Percentiles rank a stretch among this genome's conserved stretches.
Evolutionary conservation across 1,284 basidiomycete species (phyloP).

Genomic region (Heterobasidion irregulare): DNA sequence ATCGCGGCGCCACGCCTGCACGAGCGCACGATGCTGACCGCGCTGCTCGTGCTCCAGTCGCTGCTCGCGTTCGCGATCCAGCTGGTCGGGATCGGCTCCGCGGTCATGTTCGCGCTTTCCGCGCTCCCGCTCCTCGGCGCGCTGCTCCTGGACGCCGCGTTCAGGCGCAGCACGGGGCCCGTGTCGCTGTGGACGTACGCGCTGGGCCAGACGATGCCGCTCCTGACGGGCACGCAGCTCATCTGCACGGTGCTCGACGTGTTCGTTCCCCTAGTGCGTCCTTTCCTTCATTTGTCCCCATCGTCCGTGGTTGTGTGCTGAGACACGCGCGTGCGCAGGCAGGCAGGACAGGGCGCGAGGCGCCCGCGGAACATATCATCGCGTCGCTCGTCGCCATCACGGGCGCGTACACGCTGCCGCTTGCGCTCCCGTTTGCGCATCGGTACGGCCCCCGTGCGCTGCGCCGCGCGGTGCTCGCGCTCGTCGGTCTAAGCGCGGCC

Average conservation of each 20-base stretch:
- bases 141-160: constrained; percentile 42
- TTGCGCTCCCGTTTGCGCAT: constrained; percentile 69
- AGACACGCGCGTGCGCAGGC: constrained; percentile 35
- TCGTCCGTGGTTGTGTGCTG: constrained; percentile 9
- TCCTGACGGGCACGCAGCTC: constrained; percentile 65
- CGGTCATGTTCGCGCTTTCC: constrained; percentile 57
- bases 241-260: constrained; percentile 73
- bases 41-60: constrained; percentile 54
- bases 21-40: constrained; percentile 57
- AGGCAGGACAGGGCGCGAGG: constrained; percentile 67
- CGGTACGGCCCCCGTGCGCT: constrained; percentile 54
- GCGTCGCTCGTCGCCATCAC: constrained; percentile 65
- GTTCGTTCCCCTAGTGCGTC: constrained; percentile 81
- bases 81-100: constrained; percentile 57
- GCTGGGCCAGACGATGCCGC: constrained; percentile 52
- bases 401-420: constrained; percentile 54
- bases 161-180: constrained; percentile 19
- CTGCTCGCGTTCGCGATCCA: constrained; percentile 48
- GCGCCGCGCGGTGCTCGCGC: constrained; percentile 34
- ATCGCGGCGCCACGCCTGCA: constrained; percentile 36
- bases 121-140: constrained; percentile 44
- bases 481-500: constrained; percentile 39
- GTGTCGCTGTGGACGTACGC: constrained; percentile 62
- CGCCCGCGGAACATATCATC: constrained; percentile 86
- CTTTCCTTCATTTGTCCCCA: neutral